Base-by-base conservation (phyloP, 2,329 filamentous ascomycete genomes). In the Nannizziopsis arthrosporioides region DNA sequence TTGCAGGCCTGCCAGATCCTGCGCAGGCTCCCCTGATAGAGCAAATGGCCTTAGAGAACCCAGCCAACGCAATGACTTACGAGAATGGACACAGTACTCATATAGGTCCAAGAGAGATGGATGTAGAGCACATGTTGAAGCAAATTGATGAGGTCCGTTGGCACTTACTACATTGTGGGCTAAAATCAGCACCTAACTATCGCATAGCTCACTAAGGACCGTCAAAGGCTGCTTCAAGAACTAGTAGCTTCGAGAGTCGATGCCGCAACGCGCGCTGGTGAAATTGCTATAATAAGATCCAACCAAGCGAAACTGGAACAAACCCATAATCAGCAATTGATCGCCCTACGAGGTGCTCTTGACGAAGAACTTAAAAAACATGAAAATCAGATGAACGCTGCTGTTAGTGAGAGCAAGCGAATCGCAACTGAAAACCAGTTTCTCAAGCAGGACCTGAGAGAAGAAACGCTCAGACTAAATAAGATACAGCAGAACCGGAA, bases 261-360 rank as follows among this genome's bases (percentile, higher is more conserved):
- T 35, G 68, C 69, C 1, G 64, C 68, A 50, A 68, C 70, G 18
- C 79, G 78, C 59, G 64, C 73, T 6, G 79, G 79, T 30, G 79
- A 82, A 58, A 77, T 77, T 36, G 71, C 77, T 34, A 81, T 80
- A 35, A 72, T 82, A 14, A 72, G 79, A 11, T 68, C 73, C 15
- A 80, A 80, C 51, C 71, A 75, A 53, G 68, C 72, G 31, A 76
- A 74, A 55, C 61, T 73, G 8, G 64, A 61, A 19, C 73, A 74
- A 51, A 71, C 74, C 30, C 72, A 75, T 59, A 75, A 78, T 55
- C 68, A 69, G 43, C 69, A 73, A 56, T 57, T 81, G 12, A 62
- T 65, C 18, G 67, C 71, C 7, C 62, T 80, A 55, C 72, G 76
- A 51, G 75, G 75, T 52, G 54, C 69, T 14, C 72, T 79, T 59